Evolutionary conservation across 2,329 filamentous ascomycete species (phyloP), one percentile per base, ranked within the genome.

Genomic region (Colletotrichum sidae): DNA sequence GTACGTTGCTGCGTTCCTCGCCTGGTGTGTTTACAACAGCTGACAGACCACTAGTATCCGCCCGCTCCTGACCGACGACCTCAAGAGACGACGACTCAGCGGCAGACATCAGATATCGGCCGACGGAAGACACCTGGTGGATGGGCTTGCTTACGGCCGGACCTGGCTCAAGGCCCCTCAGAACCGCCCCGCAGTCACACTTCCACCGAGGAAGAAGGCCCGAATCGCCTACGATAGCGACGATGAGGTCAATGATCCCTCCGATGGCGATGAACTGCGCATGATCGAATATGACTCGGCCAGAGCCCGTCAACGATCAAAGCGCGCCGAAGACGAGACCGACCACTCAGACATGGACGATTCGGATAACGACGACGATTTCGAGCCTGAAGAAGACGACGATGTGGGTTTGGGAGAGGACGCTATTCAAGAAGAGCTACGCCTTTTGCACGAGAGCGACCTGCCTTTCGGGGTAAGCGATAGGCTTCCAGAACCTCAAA

Each of bases 101-200:
- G 94, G 95, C 34, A 88, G 95, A 52, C 83, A 91, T 69, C 94
- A 97, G 76, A 96, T 97, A 57, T 89, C 91, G 0, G 72, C 80
- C 2, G 91, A 93, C 75, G 94, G 95, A 4, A 90, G 85, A 69
- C 94, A 94, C 74, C 83, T 97, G 6, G 85, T 96, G 10, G 95
- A 98, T 74, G 94, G 95, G 4, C 83, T 97, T 17, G 87, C 93
- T 0, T 97, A 95, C 75, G 94, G 95, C 3, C 86, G 90, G 65
- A 89, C 91, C 1, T 88, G 88, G 72, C 79, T 95, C 8, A 86
- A 86, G 70, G 72, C 79, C 2, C 82, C 85, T 0, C 82, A 83
- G 8, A 83, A 84, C 62, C 86, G 93, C 51, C 93, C 93, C 1
- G 75, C 85, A 0, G 80, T 96, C 44, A 80, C 84, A 11, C 92